These are phyloP conservation scores for Plasmodium vinckei DNA, from an alignment of 169 alveolate genomes.

Conservation along the genomic window DNA sequence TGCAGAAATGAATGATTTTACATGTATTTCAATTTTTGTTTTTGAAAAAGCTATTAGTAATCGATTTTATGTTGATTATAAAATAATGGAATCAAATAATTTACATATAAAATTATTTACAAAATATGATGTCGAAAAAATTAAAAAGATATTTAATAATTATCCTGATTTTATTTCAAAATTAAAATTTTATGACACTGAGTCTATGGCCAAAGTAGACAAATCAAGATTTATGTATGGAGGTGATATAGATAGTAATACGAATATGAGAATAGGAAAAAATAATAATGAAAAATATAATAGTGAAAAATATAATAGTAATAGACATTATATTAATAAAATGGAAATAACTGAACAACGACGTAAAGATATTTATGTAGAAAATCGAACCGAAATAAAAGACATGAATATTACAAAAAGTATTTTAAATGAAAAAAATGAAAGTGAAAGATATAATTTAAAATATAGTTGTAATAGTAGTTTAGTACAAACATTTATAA, in stretches of 20 bases:
- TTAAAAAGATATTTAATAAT: conserved; percentile 16
- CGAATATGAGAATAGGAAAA: not conserved
- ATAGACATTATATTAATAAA: not conserved
- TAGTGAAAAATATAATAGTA: not conserved
- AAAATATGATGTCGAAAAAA: conserved; percentile 9
- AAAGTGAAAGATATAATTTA: conserved; percentile 42
- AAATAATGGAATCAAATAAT: conserved; percentile 43
- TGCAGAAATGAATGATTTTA: conserved; percentile 31
- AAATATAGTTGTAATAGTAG: conserved; percentile 9
- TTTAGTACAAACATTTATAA: not conserved
- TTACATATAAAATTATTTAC: conserved; percentile 45
- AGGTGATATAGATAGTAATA: too few species aligned
- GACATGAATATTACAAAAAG: not conserved
- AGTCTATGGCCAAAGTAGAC: not conserved
- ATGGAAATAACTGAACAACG: not conserved
- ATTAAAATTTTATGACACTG: conserved; percentile 35
- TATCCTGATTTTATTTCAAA: conserved; percentile 18
- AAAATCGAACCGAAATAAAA: conserved; percentile 2
- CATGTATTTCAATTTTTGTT: conserved; percentile 35
- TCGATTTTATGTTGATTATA: conserved; percentile 52
- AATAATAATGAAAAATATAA: not conserved
- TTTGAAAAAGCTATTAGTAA: conserved; percentile 41
- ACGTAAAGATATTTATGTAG: not conserved
- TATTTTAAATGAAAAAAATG: not conserved
- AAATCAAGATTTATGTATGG: not conserved